These are phyloP conservation scores for Chenopodium suecicum DNA, from an alignment of 148 eudicot species.

Conservation along the genomic window DNA sequence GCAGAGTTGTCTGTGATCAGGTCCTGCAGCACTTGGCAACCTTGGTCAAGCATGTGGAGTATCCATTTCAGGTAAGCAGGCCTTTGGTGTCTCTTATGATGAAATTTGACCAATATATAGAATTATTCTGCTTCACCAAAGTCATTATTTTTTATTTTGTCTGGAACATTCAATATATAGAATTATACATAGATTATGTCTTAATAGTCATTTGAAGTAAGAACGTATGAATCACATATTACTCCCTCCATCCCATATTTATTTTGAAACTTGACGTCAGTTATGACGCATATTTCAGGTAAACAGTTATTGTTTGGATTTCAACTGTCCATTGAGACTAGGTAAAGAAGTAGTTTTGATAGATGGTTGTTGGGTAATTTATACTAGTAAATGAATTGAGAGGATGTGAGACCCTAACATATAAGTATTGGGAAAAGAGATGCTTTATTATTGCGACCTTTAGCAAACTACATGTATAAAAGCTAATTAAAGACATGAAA, in stretches of 20 bases:
- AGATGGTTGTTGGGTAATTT: too few relatives aligned
- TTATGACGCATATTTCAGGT: too few relatives aligned
- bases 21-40: slow-evolving; percentile 78
- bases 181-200: neutral
- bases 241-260: neutral
- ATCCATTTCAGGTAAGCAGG: slow-evolving; percentile 75
- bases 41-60: slow-evolving; percentile 71
- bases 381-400: too few relatives aligned
- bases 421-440: too few relatives aligned
- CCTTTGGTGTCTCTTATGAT: neutral
- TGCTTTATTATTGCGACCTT: too few relatives aligned
- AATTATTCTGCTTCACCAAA: neutral
- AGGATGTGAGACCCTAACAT: too few relatives aligned
- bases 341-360: too few relatives aligned
- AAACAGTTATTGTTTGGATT: too few relatives aligned
- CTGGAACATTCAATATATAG: neutral
- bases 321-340: too few relatives aligned
- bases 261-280: too few relatives aligned
- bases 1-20: slow-evolving; percentile 57
- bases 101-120: neutral
- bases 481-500: too few relatives aligned
- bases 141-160: neutral
- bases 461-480: too few relatives aligned
- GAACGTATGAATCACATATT: neutral
- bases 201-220: neutral